Percentiles rank a stretch among this genome's conserved stretches.
These are phyloP conservation scores for Penicillium sp. DNA, from an alignment of 2,329 filamentous ascomycete species.

Conservation along the genomic window DNA sequence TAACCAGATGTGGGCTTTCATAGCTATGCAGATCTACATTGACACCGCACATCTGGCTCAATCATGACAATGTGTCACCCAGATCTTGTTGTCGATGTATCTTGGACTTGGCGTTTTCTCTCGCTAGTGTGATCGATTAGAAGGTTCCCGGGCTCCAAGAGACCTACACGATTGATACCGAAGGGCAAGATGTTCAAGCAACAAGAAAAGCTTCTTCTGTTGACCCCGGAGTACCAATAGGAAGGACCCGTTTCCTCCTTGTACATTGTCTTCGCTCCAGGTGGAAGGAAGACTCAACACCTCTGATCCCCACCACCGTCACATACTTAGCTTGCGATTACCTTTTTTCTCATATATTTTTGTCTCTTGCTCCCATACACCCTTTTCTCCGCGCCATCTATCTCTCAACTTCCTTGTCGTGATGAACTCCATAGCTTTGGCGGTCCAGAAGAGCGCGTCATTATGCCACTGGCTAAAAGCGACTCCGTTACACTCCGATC, in stretches of 20 bases:
- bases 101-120: background rate
- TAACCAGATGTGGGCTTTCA: background rate
- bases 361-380: background rate
- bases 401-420: no score
- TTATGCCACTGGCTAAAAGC: no score
- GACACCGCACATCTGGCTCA: no score
- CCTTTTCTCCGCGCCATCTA: background rate
- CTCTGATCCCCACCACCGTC: background rate
- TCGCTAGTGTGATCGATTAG: background rate
- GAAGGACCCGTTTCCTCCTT: background rate
- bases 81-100: background rate
- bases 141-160: background rate
- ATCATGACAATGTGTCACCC: background rate
- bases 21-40: background rate
- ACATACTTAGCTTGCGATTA: background rate
- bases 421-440: background rate
- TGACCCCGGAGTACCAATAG: background rate
- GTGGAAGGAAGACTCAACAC: background rate
- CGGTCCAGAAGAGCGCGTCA: background rate
- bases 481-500: background rate
- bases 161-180: background rate
- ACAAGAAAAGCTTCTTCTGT: background rate
- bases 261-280: background rate
- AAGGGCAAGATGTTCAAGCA: background rate
- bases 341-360: background rate